Evolutionary conservation across 257 asterid genomes (phyloP), one percentile per base, ranked within the genome.

Genomic region (Cinchona pubescens): DNA sequence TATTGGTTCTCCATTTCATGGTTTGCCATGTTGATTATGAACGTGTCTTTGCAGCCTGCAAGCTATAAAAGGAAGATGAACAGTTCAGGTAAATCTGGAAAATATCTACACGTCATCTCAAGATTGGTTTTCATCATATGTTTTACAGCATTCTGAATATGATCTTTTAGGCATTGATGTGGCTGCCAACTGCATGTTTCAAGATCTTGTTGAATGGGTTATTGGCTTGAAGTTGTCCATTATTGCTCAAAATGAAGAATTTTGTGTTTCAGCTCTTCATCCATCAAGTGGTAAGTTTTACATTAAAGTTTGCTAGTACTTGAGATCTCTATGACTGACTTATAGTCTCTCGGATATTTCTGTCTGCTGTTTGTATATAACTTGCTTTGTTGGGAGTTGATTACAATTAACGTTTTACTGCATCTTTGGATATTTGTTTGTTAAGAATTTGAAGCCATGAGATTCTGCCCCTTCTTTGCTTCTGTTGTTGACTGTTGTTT

Each of bases 201-300:
- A 85, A 82, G 81, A 87, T 77, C 90, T 93, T 77, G 84, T 88
- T 66, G 92, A 88, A 87, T 85, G 85, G 69, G 77, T 88, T 67
- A 76, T 87, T 69, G 92, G 93, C 78, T 73, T 93, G 96, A 83
- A 91, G 87, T 51, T 90, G 56, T 86, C 89, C 21, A 81, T 87
- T 75, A 69, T 76, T 40, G 55, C 80, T 72, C 88, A 87, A 79
- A 88, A 87, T 67, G 86, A 82, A 43, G 89, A 85, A 62, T 80
- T 69, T 15, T 79, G 85, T 59, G 73, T 91, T 65, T 75, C 79
- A 76, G 93, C 71, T 53, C 83, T 67, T 79, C 96, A 93, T 81
- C 91, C 84, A 76, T 91, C 93, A 65, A 93, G 93, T 65, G 98
- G 98, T 93, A 93, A 91, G 70, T 27, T 74, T 48, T 42, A 21